These are phyloP conservation scores for Paraurostyla sp. DNA, from an alignment of 73 alveolate species.

Conservation along the genomic window DNA sequence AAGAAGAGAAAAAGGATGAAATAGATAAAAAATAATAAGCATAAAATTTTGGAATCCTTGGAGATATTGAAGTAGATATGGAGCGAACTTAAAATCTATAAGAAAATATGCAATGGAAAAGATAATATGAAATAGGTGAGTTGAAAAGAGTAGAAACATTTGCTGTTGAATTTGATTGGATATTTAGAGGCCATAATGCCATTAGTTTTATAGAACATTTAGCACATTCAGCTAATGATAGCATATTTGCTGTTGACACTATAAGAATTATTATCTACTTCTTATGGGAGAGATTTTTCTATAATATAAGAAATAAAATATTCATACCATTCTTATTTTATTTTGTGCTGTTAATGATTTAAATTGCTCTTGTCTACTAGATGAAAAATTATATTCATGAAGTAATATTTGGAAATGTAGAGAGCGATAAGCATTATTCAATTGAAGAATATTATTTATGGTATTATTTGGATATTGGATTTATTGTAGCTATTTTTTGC, in stretches of 20 bases:
- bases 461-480: not conserved
- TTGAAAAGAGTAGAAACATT: slow-evolving; percentile 49
- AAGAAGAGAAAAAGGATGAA: not conserved
- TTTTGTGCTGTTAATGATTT: not conserved
- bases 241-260: slow-evolving; percentile 33
- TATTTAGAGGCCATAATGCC: slow-evolving; percentile 33
- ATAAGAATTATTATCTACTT: slow-evolving; percentile 20
- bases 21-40: not conserved
- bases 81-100: not conserved
- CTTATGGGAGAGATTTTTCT: slow-evolving; percentile 41
- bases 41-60: not conserved
- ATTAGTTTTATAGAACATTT: slow-evolving; percentile 30
- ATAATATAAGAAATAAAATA: slow-evolving; percentile 14
- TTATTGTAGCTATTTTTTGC: not conserved
- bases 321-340: slow-evolving; percentile 14
- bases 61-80: not conserved
- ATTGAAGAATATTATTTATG: not conserved
- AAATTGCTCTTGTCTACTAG: slow-evolving; percentile 13
- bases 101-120: slow-evolving; percentile 41
- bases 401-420: not conserved
- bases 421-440: not conserved
- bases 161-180: slow-evolving; percentile 60
- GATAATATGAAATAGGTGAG: slow-evolving; percentile 2
- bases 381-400: not conserved
- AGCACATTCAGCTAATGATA: slow-evolving; percentile 37